Evolutionary conservation across 2,329 filamentous ascomycete species (phyloP), one percentile per base, ranked within the genome.

Genomic region (Neurospora sp.): DNA sequence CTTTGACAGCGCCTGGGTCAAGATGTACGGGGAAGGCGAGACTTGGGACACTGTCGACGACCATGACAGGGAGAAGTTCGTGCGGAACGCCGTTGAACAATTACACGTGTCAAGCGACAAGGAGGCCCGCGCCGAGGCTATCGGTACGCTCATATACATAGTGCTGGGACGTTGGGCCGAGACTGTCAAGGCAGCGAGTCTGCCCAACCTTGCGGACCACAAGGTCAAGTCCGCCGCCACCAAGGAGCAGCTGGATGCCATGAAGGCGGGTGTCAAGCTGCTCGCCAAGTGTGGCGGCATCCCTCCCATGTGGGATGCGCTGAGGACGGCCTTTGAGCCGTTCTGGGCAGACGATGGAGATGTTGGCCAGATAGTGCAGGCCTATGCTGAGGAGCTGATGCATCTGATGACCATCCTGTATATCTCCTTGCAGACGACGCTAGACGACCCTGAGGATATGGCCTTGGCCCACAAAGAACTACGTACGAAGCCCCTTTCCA

Each of bases 1-100:
- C 2, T 98, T 97, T 77, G 88, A 93, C 73, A 87, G 88, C 5
- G 70, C 78, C 87, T 90, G 77, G 97, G 92, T 92, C 81, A 86
- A 75, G 83, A 85, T 28, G 85, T 81, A 70, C 67, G 77, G 73
- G 66, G 78, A 82, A 17, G 80, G 82, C 62, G 80, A 83, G 39
- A 78, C 81, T 42, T 97, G 93, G 93, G 84, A 89, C 68, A 86
- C 89, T 52, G 87, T 87, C 4, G 84, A 86, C 28, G 80, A 86
- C 36, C 85, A 88, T 71, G 82, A 83, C 68, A 84, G 86, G 71
- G 79, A 81, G 70, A 80, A 81, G 43, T 93, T 93, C 77, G 81
- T 92, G 42, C 79, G 82, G 71, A 81, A 82, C 23, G 82, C 87
- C 46, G 81, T 91, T 72, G 77, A 79, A 9, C 80, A 79, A 7